phyloP scores from a whole-genome alignment of 768 basidiomycete genomes.

The Termitomyces sp. region DNA sequence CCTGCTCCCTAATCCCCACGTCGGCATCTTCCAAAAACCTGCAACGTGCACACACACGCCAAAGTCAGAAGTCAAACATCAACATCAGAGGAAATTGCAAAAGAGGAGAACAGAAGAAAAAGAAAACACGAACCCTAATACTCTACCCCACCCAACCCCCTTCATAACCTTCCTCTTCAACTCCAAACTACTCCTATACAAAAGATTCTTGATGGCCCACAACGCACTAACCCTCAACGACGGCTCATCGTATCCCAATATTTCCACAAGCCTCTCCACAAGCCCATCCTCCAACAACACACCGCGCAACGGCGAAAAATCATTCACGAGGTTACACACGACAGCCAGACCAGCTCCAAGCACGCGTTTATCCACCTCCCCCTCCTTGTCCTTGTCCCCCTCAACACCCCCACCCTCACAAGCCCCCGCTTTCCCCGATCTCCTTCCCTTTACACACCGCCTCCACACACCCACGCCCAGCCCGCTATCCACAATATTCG shows the following conservation, averaged over 20 bases:
- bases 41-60: background rate
- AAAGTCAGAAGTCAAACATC: background rate
- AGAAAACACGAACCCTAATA: slow-evolving; percentile 43
- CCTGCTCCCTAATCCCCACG: slow-evolving; percentile 62
- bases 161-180: slow-evolving; percentile 65
- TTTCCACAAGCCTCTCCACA: slow-evolving; percentile 43
- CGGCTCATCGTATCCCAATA: background rate
- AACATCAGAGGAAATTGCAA: background rate
- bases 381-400: too few relatives aligned
- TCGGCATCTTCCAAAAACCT: slow-evolving; percentile 56
- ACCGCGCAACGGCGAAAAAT: slow-evolving; percentile 71
- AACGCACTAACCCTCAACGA: slow-evolving; percentile 47
- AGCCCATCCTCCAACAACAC: slow-evolving; percentile 64
- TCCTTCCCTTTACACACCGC: slow-evolving; percentile 32
- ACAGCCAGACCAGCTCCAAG: slow-evolving; percentile 64
- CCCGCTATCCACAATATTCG: slow-evolving; percentile 79
- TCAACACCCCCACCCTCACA: background rate
- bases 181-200: slow-evolving; percentile 54
- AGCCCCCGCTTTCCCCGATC: too few relatives aligned
- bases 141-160: slow-evolving; percentile 58
- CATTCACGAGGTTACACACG: slow-evolving; percentile 82
- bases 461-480: slow-evolving; percentile 68
- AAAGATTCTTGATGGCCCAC: slow-evolving; percentile 88
- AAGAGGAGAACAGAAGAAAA: background rate
- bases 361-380: slow-evolving; percentile 60